Evolutionary conservation across 2,329 filamentous ascomycete genomes (phyloP), one percentile per base, ranked within the genome.

Genomic region (Delphinella strobiligena): DNA sequence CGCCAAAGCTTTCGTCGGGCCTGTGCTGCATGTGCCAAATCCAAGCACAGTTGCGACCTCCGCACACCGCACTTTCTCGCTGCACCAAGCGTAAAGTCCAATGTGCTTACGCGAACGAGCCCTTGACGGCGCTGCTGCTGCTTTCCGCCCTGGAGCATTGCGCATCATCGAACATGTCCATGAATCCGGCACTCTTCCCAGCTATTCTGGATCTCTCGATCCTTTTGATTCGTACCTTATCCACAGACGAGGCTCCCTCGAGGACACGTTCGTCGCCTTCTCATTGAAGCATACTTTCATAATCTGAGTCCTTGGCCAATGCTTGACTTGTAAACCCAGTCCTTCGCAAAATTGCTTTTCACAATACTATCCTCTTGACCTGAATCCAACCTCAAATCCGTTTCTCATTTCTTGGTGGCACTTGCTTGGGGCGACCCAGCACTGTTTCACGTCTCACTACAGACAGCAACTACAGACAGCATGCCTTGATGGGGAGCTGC

Each of bases 341-440:
- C 18, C 37, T 40, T 12, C 15, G 19, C 14, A 40, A 40, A 5
- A 40, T 40, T 8, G 37, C 37, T 22, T 40, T 40, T 22, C 31
- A n/a, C n/a, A 40, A 17, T 40, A 40, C 37, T 40, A 40, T 16
- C 37, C 37, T 35, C 32, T 40, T 2, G 37, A 40, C n/a, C 8
- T 35, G 32, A 22, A 35, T 16, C 11, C 22, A 30, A 19, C 5
- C 9, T 35, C 37, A 2, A 40, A 40, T 31, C 37, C 37, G 1
- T 40, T 40, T 5, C 32, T 40, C 3, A 22, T 35, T 2, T 40
- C 37, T 4, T 40, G 37, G 37, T 40, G 37, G 37, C 37, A n/a
- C 32, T 40, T 14, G 37, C 37, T 19, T 10, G 34, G 19, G 22
- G 37, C 4, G 37, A 40, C 8, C 31, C 37, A 14, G 31, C 37